phyloP scores from a whole-genome alignment of 2,329 filamentous ascomycete species.

The Lasiodiplodia sp. region DNA sequence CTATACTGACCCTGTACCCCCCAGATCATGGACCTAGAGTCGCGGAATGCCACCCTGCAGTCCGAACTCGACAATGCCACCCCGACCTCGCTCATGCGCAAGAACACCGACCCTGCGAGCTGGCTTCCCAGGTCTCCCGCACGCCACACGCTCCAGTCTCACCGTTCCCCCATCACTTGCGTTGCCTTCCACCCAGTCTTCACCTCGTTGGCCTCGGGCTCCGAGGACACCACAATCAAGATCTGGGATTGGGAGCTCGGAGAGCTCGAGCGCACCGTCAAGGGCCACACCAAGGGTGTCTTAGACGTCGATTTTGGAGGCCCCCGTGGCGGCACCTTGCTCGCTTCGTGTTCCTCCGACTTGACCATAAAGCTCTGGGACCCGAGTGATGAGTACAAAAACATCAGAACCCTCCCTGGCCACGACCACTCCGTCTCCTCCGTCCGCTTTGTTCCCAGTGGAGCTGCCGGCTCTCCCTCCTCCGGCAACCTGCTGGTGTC shows the following conservation, averaged over 20 bases:
- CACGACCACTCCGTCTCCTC: slow-evolving; percentile 93
- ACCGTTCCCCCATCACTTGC: slow-evolving; percentile 81
- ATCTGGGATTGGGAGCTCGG: slow-evolving; percentile 98
- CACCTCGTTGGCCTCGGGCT: slow-evolving; percentile 86
- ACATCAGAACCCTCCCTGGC: slow-evolving; percentile 87
- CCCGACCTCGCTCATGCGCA: slow-evolving; percentile 76
- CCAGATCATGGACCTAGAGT: slow-evolving; percentile 93
- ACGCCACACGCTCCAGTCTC: slow-evolving; percentile 82
- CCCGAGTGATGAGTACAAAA: slow-evolving; percentile 90
- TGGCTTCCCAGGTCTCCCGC: slow-evolving; percentile 89
- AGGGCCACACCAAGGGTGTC: slow-evolving; percentile 89
- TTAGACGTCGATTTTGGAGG: slow-evolving; percentile 91
- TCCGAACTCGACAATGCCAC: slow-evolving; percentile 85
- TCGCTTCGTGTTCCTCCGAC: slow-evolving; percentile 86
- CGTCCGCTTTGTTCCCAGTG: slow-evolving; percentile 86
- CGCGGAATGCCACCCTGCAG: slow-evolving; percentile 75
- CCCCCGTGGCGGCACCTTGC: slow-evolving; percentile 77
- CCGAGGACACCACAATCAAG: slow-evolving; percentile 92
- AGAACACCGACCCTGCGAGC: slow-evolving; percentile 81
- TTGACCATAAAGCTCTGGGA: slow-evolving; percentile 96
- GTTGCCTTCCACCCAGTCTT: slow-evolving; percentile 94
- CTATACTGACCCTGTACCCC: slow-evolving; percentile 5
- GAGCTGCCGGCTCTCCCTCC: slow-evolving; percentile 77
- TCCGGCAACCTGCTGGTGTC: slow-evolving; percentile 86
- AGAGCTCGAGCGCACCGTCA: slow-evolving; percentile 87